Evolutionary conservation across 441 rosid species (phyloP).

Genomic region (Populus tomentosa): DNA sequence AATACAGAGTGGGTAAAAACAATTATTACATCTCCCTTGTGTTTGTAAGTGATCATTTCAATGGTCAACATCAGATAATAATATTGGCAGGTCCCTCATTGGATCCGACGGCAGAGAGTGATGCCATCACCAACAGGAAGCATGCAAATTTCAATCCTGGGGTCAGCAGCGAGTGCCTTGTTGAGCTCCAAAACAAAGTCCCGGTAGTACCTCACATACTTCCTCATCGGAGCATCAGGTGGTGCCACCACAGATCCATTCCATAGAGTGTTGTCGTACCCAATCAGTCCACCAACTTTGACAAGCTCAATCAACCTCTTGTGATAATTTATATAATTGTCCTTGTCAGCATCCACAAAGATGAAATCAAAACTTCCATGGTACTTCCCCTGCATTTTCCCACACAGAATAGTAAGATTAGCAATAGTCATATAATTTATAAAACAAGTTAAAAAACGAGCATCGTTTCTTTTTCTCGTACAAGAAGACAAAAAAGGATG

Average conservation of each 20-base stretch:
- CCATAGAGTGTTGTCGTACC: conserved; percentile 98
- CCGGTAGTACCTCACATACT: conserved; percentile 64
- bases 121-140: conserved; percentile 94
- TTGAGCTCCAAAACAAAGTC: conserved; percentile 88
- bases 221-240: conserved; percentile 73
- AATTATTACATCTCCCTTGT: not conserved
- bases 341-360: conserved; percentile 96
- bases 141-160: conserved; percentile 96
- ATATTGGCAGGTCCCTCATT: conserved; percentile 20
- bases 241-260: conserved; percentile 90
- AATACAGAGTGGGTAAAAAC: not conserved
- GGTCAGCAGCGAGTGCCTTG: conserved; percentile 92
- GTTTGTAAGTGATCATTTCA: not conserved
- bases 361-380: conserved; percentile 85
- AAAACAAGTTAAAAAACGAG: not conserved
- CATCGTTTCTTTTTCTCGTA: not conserved
- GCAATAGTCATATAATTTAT: not conserved
- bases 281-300: conserved; percentile 84
- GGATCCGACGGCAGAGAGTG: conserved; percentile 95
- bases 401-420: not conserved
- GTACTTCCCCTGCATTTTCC: conserved; percentile 47
- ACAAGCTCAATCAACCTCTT: conserved; percentile 70
- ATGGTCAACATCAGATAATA: not conserved
- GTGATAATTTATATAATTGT: conserved; percentile 91
- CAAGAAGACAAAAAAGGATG: not conserved